phyloP scores from a whole-genome alignment of 2,329 filamentous ascomycete genomes.

The Fonsecaea pugnacius region DNA sequence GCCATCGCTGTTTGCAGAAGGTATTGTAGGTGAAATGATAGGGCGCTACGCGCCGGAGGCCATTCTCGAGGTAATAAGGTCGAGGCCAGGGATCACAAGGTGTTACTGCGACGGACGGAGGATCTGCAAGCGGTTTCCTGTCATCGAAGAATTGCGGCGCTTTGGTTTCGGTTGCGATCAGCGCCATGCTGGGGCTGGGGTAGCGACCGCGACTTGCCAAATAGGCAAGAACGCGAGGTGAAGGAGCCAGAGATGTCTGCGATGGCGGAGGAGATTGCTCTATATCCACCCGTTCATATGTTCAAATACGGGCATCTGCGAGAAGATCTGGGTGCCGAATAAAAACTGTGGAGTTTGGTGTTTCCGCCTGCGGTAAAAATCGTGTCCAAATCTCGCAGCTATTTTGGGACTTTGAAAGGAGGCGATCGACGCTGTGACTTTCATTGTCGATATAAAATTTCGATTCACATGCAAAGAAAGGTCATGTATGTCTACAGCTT shows the following conservation, averaged over 20 bases:
- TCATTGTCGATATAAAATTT: neutral
- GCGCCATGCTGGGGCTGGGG: conserved; percentile 45
- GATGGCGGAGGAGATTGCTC: neutral
- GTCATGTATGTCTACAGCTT: neutral
- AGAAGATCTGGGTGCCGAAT: neutral
- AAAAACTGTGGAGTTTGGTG: neutral
- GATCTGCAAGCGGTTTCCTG: conserved; percentile 30
- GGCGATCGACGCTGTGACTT: neutral
- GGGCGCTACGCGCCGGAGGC: conserved; percentile 78
- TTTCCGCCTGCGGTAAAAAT: neutral
- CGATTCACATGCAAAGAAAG: neutral
- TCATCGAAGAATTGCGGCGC: conserved; percentile 25
- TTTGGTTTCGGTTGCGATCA: conserved; percentile 38
- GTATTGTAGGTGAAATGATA: conserved; percentile 97
- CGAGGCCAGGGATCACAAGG: conserved; percentile 59
- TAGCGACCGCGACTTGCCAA: conserved; percentile 45
- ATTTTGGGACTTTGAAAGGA: neutral
- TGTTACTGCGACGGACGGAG: conserved; percentile 35
- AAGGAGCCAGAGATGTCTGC: conserved; percentile 37
- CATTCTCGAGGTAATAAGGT: conserved; percentile 83
- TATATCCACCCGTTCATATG: neutral
- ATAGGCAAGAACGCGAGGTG: conserved; percentile 47
- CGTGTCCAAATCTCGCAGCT: neutral
- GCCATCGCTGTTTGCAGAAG: conserved; percentile 91
- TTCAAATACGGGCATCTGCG: neutral